Evolutionary conservation across 2,329 filamentous ascomycete species (phyloP), one percentile per base, ranked within the genome.

Genomic region (Talaromyces piceae): DNA sequence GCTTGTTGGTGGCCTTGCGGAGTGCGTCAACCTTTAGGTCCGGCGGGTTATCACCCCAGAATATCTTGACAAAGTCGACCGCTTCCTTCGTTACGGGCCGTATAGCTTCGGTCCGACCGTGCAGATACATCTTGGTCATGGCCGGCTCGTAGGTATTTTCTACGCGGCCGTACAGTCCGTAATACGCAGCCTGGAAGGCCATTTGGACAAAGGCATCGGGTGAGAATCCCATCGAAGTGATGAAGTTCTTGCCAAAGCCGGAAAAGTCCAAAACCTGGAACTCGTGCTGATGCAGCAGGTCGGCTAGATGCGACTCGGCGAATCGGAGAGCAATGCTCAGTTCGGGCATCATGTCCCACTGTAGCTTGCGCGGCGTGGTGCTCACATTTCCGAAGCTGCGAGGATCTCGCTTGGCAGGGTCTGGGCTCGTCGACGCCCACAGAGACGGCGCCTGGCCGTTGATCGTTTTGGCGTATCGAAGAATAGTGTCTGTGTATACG

Each of bases 171-270:
- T 97, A 98, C 6, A 98, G 78, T 2, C 93, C 93, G 63, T 96
- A 98, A 74, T 98, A 97, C 1, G 93, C 91, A 4, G 91, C 91
- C 68, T 98, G 93, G 73, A 96, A 96, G 0, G 93, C 93, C 91
- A 98, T 97, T 69, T 98, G 93, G 18, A 98, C 88, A 65, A 95
- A 98, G 0, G 93, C 93, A 66, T 97, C 93, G 0, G 93, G 91
- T 0, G 91, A 97, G 70, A 97, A 94, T 6, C 91, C 91, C 84
- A 94, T 94, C 0, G 87, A 89, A 0, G 90, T 97, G 70, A 98
- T 96, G 65, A 96, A 96, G 69, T 93, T 95, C 76, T 96, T 96
- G 58, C 93, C 93, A 61, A 95, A 98, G 22, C 84, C 82, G 45
- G 76, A 73, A 60, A 97, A 97, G 59, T 97, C 91, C 4, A 97